Evolutionary conservation across 257 asterid species (phyloP), one percentile per base, ranked within the genome.

Genomic region (Thymus quinquecostatus): DNA sequence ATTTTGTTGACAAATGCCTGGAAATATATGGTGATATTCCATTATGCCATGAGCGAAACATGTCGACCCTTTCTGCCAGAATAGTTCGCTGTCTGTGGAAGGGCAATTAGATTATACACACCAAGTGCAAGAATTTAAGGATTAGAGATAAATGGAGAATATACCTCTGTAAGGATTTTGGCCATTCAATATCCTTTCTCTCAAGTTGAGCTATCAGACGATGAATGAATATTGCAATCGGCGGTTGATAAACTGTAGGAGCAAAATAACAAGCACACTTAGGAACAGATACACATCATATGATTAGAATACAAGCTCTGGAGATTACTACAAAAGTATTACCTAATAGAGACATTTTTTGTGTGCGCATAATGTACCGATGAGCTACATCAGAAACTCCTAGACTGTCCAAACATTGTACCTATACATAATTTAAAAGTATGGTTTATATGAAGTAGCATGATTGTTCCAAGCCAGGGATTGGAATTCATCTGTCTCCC

Each of bases 131-230:
- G 14, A 71, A 72, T 54, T 58, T 44, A 55, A 78, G 71, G 62
- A 67, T 58, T 66, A 47, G 12, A 29, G 51, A 66, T 51, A 64
- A 53, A 69, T 38, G 30, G 50, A 64, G 61, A 56, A 21, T 21
- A 21, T 81, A 94, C 99, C 98, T 95, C 8, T 95, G 90, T 78
- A 84, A 88, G 70, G 98, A 88, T 77, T 92, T 92, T 33, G 99
- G 99, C 97, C 98, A 95, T 77, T 89, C 89, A 72, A 95, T 95
- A 79, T 80, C 86, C 66, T 86, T 84, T 84, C 72, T 87, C 78
- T 86, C 96, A 32, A 86, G 87, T 80, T 89, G 99, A 79, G 96
- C 95, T 66, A 89, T 71, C 78, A 83, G 78, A 70, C 87, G 75
- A 70, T 82, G 99, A 74, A 95, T 83, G 66, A 84, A 48, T 61